Evolutionary conservation across 2,329 filamentous ascomycete species (phyloP), one percentile per base, ranked within the genome.

Genomic region (Magnaporthiopsis poae): DNA sequence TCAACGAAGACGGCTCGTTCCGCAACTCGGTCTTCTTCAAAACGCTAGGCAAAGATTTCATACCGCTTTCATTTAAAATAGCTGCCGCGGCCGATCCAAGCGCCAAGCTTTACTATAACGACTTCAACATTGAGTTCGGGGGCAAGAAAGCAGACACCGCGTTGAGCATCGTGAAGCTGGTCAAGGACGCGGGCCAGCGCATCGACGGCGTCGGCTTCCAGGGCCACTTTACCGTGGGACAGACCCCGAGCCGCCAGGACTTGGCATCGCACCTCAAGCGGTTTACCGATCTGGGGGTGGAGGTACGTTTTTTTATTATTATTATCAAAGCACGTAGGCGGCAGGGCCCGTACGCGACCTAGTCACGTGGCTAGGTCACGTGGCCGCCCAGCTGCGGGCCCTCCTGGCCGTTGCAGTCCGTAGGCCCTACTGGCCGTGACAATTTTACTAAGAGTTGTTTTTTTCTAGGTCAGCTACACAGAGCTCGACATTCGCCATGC

Each of bases 171-270:
- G 75, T 79, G 5, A 62, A 68, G 15, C 68, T 71, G 0, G 65
- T 78, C 3, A 70, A 74, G 64, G 67, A 71, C 13, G 71, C 76
- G 5, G 77, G 78, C 27, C 73, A 75, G 63, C 80, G 79, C 61
- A 82, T 85, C 68, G 79, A 85, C 69, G 82, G 83, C 60, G 77
- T 85, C 2, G 83, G 83, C 4, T 73, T 84, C 61, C 81, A 86
- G 69, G 76, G 75, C 0, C 83, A 86, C 73, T 80, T 85, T 69
- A 79, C 78, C 36, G 78, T 79, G 2, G 81, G 80, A 62, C 68
- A 71, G 5, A 79, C 80, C 0, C 79, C 81, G 0, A 72, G 70
- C 52, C 73, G 76, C 65, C 72, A 75, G 9, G 72, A 75, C 2
- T 75, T 80, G 59, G 72, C 75, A 8, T 70, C 74, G 0, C 76